Percentiles rank a stretch among this genome's conserved stretches.
phyloP scores from a whole-genome alignment of 2,329 filamentous ascomycete species.

The Trichoderma sp. region DNA sequence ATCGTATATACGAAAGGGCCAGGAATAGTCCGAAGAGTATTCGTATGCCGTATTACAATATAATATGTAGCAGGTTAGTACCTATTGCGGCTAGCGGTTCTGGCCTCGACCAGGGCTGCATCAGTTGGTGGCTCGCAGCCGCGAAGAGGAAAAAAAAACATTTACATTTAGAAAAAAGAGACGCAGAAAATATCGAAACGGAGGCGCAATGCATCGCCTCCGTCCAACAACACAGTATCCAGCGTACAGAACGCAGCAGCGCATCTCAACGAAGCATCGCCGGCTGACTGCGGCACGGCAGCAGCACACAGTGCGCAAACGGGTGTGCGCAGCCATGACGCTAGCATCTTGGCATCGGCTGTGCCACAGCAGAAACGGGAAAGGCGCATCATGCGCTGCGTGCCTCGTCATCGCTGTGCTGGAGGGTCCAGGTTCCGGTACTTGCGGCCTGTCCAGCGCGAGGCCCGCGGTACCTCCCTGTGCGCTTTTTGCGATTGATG shows the following conservation, averaged over 20 bases:
- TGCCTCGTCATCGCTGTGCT: slow-evolving; percentile 40
- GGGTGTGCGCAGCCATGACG: slow-evolving; percentile 1
- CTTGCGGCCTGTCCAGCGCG: slow-evolving; percentile 14
- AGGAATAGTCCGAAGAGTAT: not conserved
- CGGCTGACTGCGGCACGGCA: not conserved
- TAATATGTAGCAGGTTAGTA: not conserved
- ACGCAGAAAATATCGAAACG: not conserved
- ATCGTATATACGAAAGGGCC: not conserved
- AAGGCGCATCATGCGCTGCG: slow-evolving; percentile 22
- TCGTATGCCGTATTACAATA: not conserved
- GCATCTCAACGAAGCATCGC: not conserved
- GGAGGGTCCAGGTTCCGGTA: slow-evolving; percentile 22
- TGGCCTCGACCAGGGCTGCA: not conserved
- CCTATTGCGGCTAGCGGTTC: not conserved
- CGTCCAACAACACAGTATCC: not conserved
- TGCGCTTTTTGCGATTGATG: not conserved
- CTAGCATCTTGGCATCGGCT: slow-evolving; percentile 20
- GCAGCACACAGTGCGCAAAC: not conserved
- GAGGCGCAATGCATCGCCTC: not conserved
- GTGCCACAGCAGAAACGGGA: slow-evolving; percentile 20
- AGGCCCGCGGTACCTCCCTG: slow-evolving; percentile 16
- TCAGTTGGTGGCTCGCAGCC: not conserved
- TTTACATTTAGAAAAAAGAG: not conserved
- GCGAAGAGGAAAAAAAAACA: not conserved
- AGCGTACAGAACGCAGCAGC: not conserved